These are phyloP conservation scores for Tolypocladium ovalisporum DNA, from an alignment of 2,329 filamentous ascomycete genomes.

Conservation along the genomic window DNA sequence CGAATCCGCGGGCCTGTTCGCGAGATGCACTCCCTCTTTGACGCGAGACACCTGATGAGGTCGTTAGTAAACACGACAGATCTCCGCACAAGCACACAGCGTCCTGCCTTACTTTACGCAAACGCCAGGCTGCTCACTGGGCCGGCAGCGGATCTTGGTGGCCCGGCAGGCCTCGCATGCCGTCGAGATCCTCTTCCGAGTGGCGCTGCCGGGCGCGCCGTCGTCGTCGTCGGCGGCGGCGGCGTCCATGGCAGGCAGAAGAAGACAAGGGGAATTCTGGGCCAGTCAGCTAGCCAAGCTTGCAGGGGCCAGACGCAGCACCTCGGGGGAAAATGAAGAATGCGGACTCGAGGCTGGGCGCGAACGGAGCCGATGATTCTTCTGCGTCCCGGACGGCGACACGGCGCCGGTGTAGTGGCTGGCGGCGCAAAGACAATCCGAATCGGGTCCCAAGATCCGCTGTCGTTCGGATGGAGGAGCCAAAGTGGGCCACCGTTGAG, in stretches of 20 bases:
- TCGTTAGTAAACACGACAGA: neutral
- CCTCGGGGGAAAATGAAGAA: neutral
- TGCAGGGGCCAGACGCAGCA: neutral
- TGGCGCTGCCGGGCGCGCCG: conserved; percentile 2
- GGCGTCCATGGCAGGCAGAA: conserved; percentile 6
- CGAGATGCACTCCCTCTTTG: conserved; percentile 42
- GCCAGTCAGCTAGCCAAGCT: neutral
- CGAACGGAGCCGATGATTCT: neutral
- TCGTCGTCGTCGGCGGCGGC: too few relatives aligned
- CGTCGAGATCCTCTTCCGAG: conserved; percentile 22
- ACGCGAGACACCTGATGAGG: conserved; percentile 37
- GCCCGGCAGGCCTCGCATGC: conserved; percentile 43
- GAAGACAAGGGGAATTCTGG: neutral
- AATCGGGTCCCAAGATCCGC: neutral
- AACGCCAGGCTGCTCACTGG: conserved; percentile 33
- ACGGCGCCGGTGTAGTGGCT: neutral
- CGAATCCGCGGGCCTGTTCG: conserved; percentile 38
- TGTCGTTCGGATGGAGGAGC: neutral
- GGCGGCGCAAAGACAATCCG: neutral
- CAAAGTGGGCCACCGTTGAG: neutral
- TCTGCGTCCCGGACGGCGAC: neutral
- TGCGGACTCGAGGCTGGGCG: neutral
- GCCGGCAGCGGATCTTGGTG: conserved; percentile 42
- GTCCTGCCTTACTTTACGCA: conserved; percentile 34
- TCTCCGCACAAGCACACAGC: neutral